Percentiles rank a stretch among this genome's conserved stretches.
phyloP scores from a whole-genome alignment of 768 basidiomycete species.

The Symmetrospora coprosmae region DNA sequence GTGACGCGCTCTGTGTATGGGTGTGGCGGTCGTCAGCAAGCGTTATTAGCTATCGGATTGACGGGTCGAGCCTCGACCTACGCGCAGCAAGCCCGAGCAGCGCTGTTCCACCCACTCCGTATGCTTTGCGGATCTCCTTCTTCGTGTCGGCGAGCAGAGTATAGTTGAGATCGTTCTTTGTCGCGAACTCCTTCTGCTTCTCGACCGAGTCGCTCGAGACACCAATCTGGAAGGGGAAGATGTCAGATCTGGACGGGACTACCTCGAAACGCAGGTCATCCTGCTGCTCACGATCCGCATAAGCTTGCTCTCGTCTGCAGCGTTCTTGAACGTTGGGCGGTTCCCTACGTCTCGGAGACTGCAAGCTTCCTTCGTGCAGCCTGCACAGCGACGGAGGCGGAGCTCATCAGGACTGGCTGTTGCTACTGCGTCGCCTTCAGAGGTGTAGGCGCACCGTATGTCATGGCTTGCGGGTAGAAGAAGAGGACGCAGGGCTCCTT shows the following conservation, averaged over 20 bases:
- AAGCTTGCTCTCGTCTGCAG: background rate
- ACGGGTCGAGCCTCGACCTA: background rate
- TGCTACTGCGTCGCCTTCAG: too few species aligned
- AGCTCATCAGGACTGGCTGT: background rate
- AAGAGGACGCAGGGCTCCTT: background rate
- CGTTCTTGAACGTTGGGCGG: constrained; percentile 1
- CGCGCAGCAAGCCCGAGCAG: constrained; percentile 6
- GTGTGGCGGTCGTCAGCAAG: background rate
- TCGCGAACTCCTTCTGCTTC: constrained; percentile 9
- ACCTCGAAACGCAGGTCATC: background rate
- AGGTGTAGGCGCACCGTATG: background rate
- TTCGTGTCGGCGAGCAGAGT: constrained; percentile 11
- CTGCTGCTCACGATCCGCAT: constrained; percentile 2
- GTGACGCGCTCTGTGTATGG: constrained; percentile 14
- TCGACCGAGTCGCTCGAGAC: constrained; percentile 10
- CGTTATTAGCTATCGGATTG: background rate
- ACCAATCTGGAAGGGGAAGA: too few species aligned
- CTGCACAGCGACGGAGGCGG: background rate
- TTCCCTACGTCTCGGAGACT: background rate
- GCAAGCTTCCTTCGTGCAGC: constrained; percentile 20
- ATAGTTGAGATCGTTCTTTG: constrained; percentile 1
- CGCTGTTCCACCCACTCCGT: constrained; percentile 5
- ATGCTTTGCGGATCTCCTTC: constrained; percentile 4
- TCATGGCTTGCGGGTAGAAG: constrained; percentile 16
- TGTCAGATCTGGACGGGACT: background rate